phyloP scores from a whole-genome alignment of 1,284 basidiomycete species.

The Hemileia vastatrix region DNA sequence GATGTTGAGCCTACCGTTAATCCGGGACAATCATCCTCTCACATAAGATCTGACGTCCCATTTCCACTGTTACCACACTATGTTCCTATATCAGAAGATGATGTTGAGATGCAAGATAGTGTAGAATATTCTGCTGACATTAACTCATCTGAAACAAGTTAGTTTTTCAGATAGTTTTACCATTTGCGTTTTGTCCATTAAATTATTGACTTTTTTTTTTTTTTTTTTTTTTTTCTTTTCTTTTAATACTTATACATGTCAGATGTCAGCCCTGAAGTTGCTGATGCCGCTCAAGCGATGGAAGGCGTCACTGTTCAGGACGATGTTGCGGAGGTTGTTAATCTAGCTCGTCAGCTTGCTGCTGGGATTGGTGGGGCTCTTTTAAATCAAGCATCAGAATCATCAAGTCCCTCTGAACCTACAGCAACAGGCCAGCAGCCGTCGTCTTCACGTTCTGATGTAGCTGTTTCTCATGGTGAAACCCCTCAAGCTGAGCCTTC shows the following conservation, averaged over 20 bases:
- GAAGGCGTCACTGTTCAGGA: conserved; percentile 22
- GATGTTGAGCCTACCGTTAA: too few relatives aligned
- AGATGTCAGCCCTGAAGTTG: background rate
- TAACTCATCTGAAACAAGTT: background rate
- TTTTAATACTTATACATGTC: too few relatives aligned
- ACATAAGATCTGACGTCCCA: too few relatives aligned
- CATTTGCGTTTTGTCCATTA: too few relatives aligned
- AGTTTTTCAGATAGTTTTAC: background rate
- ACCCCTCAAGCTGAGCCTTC: conserved; percentile 2
- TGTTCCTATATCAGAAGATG: background rate
- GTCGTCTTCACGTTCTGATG: conserved; percentile 24
- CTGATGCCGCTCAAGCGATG: conserved; percentile 24
- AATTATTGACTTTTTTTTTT: background rate
- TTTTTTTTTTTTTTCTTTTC: background rate
- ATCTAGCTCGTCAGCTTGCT: conserved; percentile 34
- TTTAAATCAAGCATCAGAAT: conserved; percentile 29
- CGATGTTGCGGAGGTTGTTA: conserved; percentile 31
- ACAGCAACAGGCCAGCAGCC: conserved; percentile 29
- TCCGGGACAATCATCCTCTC: too few relatives aligned
- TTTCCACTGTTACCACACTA: too few relatives aligned
- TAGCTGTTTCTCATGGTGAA: conserved; percentile 8
- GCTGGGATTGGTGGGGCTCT: conserved; percentile 36
- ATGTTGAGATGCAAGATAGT: conserved; percentile 21
- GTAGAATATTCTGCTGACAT: background rate
- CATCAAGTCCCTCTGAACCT: conserved; percentile 33